Conservation (phyloP, 164 flowering plant species). For the Saururus chinensis region DNA sequence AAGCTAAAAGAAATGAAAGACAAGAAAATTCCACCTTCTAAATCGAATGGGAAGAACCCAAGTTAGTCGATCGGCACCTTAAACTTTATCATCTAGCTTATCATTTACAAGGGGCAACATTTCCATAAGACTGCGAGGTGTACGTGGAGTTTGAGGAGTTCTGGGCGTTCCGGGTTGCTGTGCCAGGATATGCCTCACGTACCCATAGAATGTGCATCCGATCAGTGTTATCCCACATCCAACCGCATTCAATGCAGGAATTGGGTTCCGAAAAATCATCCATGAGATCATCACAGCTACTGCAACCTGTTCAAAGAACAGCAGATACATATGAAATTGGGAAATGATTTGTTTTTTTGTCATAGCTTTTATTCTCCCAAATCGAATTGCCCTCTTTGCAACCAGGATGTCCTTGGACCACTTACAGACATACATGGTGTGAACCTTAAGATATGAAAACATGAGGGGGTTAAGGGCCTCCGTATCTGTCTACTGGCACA, state of each 20-base stretch:
- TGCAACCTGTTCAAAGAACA: slow-evolving; percentile 57
- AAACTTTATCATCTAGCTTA: slow-evolving; percentile 79
- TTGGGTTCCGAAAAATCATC: slow-evolving; percentile 85
- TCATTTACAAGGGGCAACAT: slow-evolving; percentile 79
- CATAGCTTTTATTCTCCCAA: too few relatives aligned
- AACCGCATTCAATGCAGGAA: slow-evolving; percentile 64
- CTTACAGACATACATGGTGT: too few relatives aligned
- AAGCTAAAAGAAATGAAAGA: neutral
- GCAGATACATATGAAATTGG: neutral
- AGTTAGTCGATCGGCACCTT: slow-evolving; percentile 6
- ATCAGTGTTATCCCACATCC: slow-evolving; percentile 82
- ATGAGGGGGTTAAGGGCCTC: too few relatives aligned
- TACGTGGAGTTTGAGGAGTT: slow-evolving; percentile 40
- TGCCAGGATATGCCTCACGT: slow-evolving; percentile 74
- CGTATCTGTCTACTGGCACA: too few relatives aligned
- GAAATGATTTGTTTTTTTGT: too few relatives aligned
- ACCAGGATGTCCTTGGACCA: too few relatives aligned
- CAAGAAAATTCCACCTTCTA: neutral
- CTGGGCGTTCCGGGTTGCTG: slow-evolving; percentile 80
- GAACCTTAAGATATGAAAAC: too few relatives aligned
- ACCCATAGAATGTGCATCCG: slow-evolving; percentile 98
- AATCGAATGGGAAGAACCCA: neutral
- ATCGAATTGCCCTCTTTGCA: too few relatives aligned
- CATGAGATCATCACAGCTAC: slow-evolving; percentile 86
- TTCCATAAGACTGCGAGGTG: slow-evolving; percentile 53